These are phyloP conservation scores for Chlamydomonas sp. DNA, from an alignment of 139 green algal species.

Conservation along the genomic window DNA sequence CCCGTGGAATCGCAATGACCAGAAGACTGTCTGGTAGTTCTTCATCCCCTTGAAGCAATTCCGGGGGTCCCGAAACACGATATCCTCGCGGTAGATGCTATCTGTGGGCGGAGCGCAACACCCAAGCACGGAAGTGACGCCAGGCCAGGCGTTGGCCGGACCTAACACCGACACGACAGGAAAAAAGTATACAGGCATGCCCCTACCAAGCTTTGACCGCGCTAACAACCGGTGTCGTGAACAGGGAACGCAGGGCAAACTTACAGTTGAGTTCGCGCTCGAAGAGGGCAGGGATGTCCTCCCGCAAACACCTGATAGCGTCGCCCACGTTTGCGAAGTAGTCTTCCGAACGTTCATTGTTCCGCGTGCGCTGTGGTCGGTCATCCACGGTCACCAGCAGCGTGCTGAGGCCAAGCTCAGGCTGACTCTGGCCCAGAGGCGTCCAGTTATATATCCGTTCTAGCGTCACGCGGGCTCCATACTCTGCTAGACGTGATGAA, in stretches of 20 bases:
- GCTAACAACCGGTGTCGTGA: neutral
- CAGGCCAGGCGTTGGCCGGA: no score
- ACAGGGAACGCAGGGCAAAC: constrained; percentile 9
- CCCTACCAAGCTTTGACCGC: neutral
- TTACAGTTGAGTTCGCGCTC: constrained; percentile 88
- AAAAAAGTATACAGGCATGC: no score
- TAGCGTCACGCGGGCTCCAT: constrained; percentile 32
- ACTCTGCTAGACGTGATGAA: constrained; percentile 12
- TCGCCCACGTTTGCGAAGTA: constrained; percentile 96
- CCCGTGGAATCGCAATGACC: constrained; percentile 90
- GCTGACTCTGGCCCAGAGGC: neutral
- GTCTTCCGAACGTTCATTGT: constrained; percentile 63
- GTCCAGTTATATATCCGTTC: constrained; percentile 25
- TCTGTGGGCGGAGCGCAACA: constrained; percentile 53
- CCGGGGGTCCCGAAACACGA: constrained; percentile 88
- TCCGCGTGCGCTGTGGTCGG: constrained; percentile 36
- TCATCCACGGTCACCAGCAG: constrained; percentile 41
- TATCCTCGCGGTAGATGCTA: constrained; percentile 91
- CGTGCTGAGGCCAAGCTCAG: neutral
- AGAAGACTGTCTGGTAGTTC: constrained; percentile 95
- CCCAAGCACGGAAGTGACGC: neutral
- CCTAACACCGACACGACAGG: no score
- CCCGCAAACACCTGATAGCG: constrained; percentile 88
- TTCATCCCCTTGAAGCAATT: constrained; percentile 87
- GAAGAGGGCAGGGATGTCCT: constrained; percentile 91